These are phyloP conservation scores for Sclerotinia spermophila DNA, from an alignment of 2,329 filamentous ascomycete genomes.

Conservation along the genomic window DNA sequence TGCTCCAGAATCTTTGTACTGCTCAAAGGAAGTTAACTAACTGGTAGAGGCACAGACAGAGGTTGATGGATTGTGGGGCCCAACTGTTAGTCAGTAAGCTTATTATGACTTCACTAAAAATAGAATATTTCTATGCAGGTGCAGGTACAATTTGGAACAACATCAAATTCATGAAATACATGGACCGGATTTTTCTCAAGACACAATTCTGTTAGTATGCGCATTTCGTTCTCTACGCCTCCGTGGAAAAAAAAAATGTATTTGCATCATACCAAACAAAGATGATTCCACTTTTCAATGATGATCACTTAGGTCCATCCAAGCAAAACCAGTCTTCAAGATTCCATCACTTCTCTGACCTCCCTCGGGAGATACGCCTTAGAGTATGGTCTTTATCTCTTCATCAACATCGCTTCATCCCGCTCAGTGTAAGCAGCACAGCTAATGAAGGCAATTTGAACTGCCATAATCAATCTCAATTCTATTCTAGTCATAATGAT, in stretches of 20 bases:
- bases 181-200: not conserved
- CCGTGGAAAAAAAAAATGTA: too few species aligned
- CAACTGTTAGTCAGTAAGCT: not conserved
- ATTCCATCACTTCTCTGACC: rapidly evolving
- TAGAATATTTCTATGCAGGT: not conserved
- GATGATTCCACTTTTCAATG: not conserved
- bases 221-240: too few species aligned
- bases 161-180: not conserved
- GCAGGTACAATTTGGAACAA: too few species aligned
- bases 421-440: not conserved
- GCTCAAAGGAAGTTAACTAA: too few species aligned
- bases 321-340: not conserved
- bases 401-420: not conserved
- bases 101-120: not conserved
- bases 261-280: not conserved
- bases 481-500: not conserved
- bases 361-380: not conserved
- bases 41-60: too few species aligned
- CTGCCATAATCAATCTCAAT: not conserved
- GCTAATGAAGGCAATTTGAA: not conserved
- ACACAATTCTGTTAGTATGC: not conserved
- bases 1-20: not conserved
- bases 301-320: not conserved
- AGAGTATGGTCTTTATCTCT: not conserved
- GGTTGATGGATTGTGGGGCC: not conserved